Percentiles rank a stretch among this genome's conserved stretches.
Evolutionary conservation across 768 basidiomycete species (phyloP).

Genomic region (Leccinum subgranulosum): DNA sequence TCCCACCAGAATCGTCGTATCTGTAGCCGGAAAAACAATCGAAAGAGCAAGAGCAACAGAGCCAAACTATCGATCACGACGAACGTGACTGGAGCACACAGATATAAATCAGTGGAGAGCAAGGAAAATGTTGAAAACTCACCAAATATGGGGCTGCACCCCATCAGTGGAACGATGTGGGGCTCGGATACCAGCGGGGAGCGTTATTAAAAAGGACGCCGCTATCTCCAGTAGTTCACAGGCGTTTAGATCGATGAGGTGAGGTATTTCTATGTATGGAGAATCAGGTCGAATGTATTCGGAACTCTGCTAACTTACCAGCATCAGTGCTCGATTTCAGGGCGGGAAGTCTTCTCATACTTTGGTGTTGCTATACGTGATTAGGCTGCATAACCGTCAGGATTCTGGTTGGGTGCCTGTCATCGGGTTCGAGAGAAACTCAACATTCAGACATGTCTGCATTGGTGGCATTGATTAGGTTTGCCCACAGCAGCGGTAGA

Average conservation of each 20-base stretch:
- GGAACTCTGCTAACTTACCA: not conserved
- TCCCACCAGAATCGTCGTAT: constrained; percentile 26
- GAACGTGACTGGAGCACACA: constrained; percentile 1
- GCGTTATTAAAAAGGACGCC: not conserved
- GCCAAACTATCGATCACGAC: constrained; percentile 2
- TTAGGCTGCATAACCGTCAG: not conserved
- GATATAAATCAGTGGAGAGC: not conserved
- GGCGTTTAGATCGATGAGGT: not conserved
- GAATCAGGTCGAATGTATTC: too few relatives aligned
- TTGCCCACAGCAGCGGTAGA: not conserved
- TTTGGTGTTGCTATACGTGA: not conserved
- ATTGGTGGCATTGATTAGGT: not conserved
- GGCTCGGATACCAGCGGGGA: not conserved
- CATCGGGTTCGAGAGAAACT: not conserved
- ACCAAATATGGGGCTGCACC: not conserved
- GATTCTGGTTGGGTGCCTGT: not conserved
- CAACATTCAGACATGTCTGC: not conserved
- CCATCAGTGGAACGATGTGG: not conserved
- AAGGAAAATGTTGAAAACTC: not conserved
- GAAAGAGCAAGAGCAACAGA: constrained; percentile 10
- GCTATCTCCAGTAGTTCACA: not conserved
- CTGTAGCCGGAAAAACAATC: constrained; percentile 11
- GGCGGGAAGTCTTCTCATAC: not conserved
- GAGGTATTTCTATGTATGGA: too few relatives aligned
- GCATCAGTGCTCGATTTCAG: not conserved